Evolutionary conservation across 2,329 filamentous ascomycete genomes (phyloP), one percentile per base, ranked within the genome.

Genomic region (Periconia sp.): DNA sequence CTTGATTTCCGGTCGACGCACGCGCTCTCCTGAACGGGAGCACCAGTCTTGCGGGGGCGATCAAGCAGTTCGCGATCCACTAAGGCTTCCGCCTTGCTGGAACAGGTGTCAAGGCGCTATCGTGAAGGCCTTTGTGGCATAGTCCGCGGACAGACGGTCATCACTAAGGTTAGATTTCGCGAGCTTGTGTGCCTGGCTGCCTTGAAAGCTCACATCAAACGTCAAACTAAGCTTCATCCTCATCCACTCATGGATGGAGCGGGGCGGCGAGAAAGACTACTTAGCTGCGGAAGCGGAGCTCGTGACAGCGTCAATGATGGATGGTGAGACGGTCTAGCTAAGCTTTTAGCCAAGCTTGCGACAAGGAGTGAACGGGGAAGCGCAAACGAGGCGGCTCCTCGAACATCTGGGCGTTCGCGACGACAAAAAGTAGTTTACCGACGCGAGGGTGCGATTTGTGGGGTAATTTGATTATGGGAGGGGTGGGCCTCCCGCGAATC

Each of bases 321-420:
- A 36, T 40, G 37, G 32, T 36, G 32, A 40, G 38, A 36, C 36
- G 7, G 5, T 15, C 17, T 4, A 18, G 37, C 26, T 41, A 46
- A 46, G 43, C 43, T 42, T 46, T 39, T 26, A 15, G 32, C 37
- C 32, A 40, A 41, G 33, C 26, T n/a, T 46, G 43, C 24, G 30
- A 41, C 43, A 37, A 36, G 25, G 7, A 16, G 36, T 33, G 39
- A 36, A 22, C 18, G 28, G 39, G 39, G 36, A 41, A 41, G 37
- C 23, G 24, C 19, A 25, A 25, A 11, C 22, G 30, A 44, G 11
- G 30, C n/a, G 33, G 24, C 18, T 26, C 12, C 28, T 16, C 17
- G 26, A 36, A 30, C 21, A 25, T 13, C 17, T n/a, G n/a, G n/a
- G n/a, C n/a, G n/a, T n/a, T n/a, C n/a, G n/a, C n/a, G n/a, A n/a